Evolutionary conservation across 768 basidiomycete species (phyloP).

Genomic region (Lentinula detonsa): DNA sequence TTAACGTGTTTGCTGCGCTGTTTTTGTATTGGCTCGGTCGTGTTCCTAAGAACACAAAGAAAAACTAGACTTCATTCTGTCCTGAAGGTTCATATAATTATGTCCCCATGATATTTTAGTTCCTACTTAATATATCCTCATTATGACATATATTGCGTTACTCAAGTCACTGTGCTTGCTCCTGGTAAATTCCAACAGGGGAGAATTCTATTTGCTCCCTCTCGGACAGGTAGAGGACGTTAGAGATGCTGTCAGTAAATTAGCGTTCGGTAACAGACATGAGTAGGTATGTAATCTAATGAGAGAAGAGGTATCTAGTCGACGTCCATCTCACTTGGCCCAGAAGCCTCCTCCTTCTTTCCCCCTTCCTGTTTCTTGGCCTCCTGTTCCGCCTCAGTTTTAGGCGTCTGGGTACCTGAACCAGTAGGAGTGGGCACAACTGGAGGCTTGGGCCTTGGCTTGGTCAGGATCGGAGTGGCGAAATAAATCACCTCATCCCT

Average conservation of each 20-base stretch:
- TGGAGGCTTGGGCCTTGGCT: slow-evolving; percentile 84
- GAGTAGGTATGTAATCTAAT: not conserved
- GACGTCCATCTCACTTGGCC: slow-evolving; percentile 80
- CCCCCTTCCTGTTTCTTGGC: slow-evolving; percentile 37
- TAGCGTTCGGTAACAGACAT: not conserved
- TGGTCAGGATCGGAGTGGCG: slow-evolving; percentile 84
- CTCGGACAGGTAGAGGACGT: too few species aligned
- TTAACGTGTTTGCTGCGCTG: slow-evolving; percentile 29
- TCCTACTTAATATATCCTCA: not conserved
- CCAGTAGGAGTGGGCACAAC: slow-evolving; percentile 39
- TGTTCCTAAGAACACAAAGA: slow-evolving; percentile 8
- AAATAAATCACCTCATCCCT: slow-evolving; percentile 90
- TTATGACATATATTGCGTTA: too few species aligned
- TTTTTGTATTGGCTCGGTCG: slow-evolving; percentile 11
- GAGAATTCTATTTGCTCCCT: too few species aligned
- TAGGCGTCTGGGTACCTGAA: slow-evolving; percentile 64
- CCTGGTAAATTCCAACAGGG: too few species aligned
- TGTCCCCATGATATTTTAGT: not conserved
- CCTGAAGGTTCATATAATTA: not conserved
- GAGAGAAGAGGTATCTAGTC: slow-evolving; percentile 42
- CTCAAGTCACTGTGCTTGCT: too few species aligned
- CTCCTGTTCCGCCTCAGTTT: slow-evolving; percentile 50
- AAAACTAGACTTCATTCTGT: not conserved
- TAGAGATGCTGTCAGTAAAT: not conserved
- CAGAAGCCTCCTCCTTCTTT: slow-evolving; percentile 27